Base-by-base conservation (phyloP, 768 basidiomycete species). In the Clitopilus passeckerianus region DNA sequence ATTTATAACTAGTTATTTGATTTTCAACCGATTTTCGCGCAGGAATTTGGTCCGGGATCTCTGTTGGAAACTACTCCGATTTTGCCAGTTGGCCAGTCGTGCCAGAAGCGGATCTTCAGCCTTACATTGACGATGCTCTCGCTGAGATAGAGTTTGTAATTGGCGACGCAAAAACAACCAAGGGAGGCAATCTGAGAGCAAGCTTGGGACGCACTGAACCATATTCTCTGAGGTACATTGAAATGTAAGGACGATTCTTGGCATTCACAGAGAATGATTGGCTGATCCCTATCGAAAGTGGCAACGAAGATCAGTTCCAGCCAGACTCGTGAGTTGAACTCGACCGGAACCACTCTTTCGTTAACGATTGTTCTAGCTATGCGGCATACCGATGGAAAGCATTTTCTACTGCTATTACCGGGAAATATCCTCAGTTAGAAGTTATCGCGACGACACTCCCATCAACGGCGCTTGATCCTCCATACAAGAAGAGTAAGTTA, bases 191-290 rank as follows among this genome's bases (percentile, higher is more conserved):
- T 43, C 60, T 80, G 34, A 77, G 84, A 3, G 80, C 83, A 15
- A 81, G 80, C 18, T 67, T 82, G 5, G 84, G 85, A n/a, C 78
- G 80, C 52, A 75, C 75, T 4, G 75, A 80, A 41, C 83, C 85
- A 0, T 86, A 83, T 66, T 62, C 65, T 0, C 73, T 85, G 52
- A 72, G 66, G 14, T 80, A 71, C 59, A 74, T 84, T 34, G 27
- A 30, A 30, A 27, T 58, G 33, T 41, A 6, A 20, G 41, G 16
- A 35, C 44, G 37, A 2, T 41, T 41, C 5, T 9, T 41, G 27
- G 10, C n/a, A 15, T 4, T 41, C 37, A 41, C 10, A 14, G 3
- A 5, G 10, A 41, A 5, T 41, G 5, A n/a, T 14, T n/a, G n/a
- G 12, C 10, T 41, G 5, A 41, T n/a, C 37, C 10, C 2, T 12